A percentile compares a stretch with the other conserved stretches of the same genome.
Evolutionary conservation across 768 basidiomycete species (phyloP).

Genomic region (Pleurotus giganteus): DNA sequence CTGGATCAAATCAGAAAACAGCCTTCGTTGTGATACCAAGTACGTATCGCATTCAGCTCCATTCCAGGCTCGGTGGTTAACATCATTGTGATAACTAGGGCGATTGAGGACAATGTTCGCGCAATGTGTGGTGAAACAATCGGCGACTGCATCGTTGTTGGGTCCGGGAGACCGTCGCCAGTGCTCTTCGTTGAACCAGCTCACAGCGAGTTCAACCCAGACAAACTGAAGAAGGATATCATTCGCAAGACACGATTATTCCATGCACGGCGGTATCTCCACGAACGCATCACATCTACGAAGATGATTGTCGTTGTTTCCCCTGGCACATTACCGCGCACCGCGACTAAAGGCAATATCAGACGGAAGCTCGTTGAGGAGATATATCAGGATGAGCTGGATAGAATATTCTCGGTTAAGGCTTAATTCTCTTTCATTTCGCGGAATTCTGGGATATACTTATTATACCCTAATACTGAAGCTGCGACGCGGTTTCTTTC

Average conservation of each 20-base stretch:
- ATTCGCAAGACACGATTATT: conserved; percentile 73
- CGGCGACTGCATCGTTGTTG: conserved; percentile 74
- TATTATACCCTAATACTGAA: too few species aligned
- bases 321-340: conserved; percentile 64
- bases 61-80: neutral
- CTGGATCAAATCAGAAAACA: conserved; percentile 72
- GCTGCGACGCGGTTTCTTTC: too few species aligned
- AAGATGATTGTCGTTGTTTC: conserved; percentile 69
- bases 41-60: conserved; percentile 25
- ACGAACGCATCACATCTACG: conserved; percentile 68
- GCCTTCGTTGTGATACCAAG: conserved; percentile 67
- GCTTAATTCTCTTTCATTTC: neutral
- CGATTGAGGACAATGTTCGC: conserved; percentile 80
- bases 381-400: conserved; percentile 52
- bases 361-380: conserved; percentile 79
- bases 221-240: conserved; percentile 68
- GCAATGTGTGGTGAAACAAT: conserved; percentile 62
- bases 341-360: conserved; percentile 81
- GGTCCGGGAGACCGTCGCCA: conserved; percentile 72
- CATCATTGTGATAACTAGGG: conserved; percentile 29
- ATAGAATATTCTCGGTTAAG: conserved; percentile 47
- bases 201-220: conserved; percentile 42
- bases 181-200: conserved; percentile 72
- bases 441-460: too few species aligned
- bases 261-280: conserved; percentile 72